Conservation (phyloP, 306 rosid species). For the Sechiopsis laciniata region DNA sequence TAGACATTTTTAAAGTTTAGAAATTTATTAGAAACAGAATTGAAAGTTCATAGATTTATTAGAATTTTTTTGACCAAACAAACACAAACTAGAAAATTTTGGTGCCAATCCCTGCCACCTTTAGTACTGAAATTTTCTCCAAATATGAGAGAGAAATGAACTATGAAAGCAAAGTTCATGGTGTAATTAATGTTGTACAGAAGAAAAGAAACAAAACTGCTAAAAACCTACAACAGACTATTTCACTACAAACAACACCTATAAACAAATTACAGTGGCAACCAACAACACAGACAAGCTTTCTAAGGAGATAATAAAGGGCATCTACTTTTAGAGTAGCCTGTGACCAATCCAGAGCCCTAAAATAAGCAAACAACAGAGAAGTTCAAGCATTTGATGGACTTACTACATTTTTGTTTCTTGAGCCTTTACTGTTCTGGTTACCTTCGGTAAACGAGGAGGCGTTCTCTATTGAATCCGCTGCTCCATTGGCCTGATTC, state of each 20-base stretch:
- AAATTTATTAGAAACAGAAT: too few species aligned
- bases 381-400: conserved; percentile 52
- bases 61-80: too few species aligned
- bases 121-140: too few species aligned
- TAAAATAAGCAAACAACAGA: background rate
- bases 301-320: conserved; percentile 11
- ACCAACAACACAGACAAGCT: conserved; percentile 13
- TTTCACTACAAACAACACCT: background rate
- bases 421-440: conserved; percentile 40
- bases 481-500: conserved; percentile 38
- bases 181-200: conserved; percentile 4
- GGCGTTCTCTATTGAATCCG: conserved; percentile 38
- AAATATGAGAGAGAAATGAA: too few species aligned
- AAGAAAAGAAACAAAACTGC: conserved; percentile 6
- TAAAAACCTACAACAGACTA: conserved; percentile 16
- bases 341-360: conserved; percentile 4
- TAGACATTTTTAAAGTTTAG: too few species aligned
- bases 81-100: too few species aligned
- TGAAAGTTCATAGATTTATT: too few species aligned
- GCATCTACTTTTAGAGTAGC: background rate
- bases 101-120: too few species aligned
- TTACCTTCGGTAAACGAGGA: conserved; percentile 34
- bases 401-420: conserved; percentile 66
- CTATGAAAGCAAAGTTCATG: background rate
- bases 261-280: background rate